phyloP scores from a whole-genome alignment of 345 rosid species.

The Arabidopsis suecica region DNA sequence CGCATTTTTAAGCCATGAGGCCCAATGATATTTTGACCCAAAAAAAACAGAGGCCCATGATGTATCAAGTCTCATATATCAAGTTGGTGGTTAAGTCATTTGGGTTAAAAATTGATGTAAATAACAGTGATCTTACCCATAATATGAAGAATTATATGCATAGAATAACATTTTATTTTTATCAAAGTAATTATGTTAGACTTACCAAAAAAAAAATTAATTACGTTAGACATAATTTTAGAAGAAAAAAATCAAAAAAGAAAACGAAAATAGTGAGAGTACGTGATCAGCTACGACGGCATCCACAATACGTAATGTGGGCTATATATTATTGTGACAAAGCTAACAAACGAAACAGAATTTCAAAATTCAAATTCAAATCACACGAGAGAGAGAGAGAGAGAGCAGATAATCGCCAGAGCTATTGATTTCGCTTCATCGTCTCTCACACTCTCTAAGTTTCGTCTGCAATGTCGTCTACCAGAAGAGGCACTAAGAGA shows the following conservation, averaged over 20 bases:
- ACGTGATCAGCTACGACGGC: constrained; percentile 26
- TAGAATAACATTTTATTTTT: background rate
- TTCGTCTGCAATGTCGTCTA: constrained; percentile 40
- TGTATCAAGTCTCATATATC: background rate
- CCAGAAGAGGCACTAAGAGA: constrained; percentile 40
- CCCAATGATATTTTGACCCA: background rate
- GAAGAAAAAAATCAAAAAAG: background rate
- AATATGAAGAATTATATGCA: background rate
- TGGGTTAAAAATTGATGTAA: background rate
- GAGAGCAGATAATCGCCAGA: constrained; percentile 3
- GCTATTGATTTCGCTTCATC: constrained; percentile 12
- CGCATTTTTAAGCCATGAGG: background rate
- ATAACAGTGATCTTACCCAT: background rate
- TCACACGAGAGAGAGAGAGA: background rate
- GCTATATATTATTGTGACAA: background rate
- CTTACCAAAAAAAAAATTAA: too few relatives aligned
- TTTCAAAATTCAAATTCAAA: constrained; percentile 31
- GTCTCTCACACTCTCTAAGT: constrained; percentile 18
- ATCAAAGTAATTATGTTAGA: background rate
- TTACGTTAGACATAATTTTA: too few relatives aligned
- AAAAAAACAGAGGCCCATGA: background rate
- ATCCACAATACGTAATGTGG: background rate
- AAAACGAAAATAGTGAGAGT: background rate
- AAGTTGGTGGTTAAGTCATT: background rate
- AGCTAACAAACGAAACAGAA: constrained; percentile 32